These are phyloP conservation scores for Calophaca sinica DNA, from an alignment of 306 rosid genomes.

Conservation along the genomic window DNA sequence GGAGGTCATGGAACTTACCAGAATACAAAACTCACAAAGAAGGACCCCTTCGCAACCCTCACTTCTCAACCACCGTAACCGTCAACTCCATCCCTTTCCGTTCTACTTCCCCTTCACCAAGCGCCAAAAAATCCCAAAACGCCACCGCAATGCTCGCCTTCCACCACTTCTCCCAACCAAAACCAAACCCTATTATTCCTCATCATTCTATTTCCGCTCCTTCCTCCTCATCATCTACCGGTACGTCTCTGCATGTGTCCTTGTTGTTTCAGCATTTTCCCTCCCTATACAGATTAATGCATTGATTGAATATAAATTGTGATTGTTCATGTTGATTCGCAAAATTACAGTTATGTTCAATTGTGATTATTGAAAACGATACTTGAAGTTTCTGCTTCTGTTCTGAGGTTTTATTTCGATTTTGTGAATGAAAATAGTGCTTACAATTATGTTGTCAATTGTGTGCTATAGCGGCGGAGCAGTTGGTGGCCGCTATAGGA, in stretches of 20 bases:
- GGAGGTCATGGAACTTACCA: slow-evolving; percentile 54
- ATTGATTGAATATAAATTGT: neutral
- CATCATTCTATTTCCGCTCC: neutral
- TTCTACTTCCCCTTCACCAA: slow-evolving; percentile 12
- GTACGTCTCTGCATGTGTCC: neutral
- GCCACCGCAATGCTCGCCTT: slow-evolving; percentile 68
- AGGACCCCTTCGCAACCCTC: slow-evolving; percentile 61
- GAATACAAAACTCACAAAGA: slow-evolving; percentile 48
- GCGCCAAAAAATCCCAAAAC: slow-evolving; percentile 62
- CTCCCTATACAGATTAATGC: no score
- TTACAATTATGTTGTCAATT: no score
- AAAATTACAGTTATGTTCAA: no score
- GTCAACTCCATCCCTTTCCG: slow-evolving; percentile 45
- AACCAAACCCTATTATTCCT: neutral
- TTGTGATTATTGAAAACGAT: no score
- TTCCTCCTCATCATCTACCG: neutral
- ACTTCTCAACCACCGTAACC: slow-evolving; percentile 50
- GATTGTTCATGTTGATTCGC: neutral
- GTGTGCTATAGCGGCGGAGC: no score
- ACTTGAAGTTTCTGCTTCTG: neutral
- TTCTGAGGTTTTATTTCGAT: neutral
- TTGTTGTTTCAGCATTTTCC: neutral
- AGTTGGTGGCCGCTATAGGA: no score
- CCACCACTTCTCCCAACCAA: slow-evolving; percentile 44
- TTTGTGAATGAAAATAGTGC: neutral